Percentiles rank a stretch among this genome's conserved stretches.
Evolutionary conservation across 257 asterid genomes (phyloP).

Genomic region (Paulownia fortunei): DNA sequence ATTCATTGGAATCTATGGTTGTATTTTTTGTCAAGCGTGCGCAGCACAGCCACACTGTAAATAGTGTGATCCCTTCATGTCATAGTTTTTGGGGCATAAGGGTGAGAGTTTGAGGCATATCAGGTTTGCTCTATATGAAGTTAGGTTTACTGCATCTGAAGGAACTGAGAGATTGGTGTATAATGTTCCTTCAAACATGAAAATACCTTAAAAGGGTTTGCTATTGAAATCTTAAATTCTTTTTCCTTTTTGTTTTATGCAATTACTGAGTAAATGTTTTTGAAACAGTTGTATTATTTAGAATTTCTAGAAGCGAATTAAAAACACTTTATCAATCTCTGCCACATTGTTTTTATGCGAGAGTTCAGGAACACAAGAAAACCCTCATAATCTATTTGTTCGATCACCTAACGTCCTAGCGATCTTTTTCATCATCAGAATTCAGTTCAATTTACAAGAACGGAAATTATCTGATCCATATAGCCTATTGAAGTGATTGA

Average conservation of each 20-base stretch:
- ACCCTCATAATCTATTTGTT: too few relatives aligned
- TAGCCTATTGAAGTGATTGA: too few relatives aligned
- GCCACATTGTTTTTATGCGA: neutral
- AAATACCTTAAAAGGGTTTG: slow-evolving; percentile 2
- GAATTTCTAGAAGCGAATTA: slow-evolving; percentile 4
- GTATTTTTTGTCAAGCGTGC: slow-evolving; percentile 26
- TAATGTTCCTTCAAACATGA: neutral
- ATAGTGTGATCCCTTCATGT: slow-evolving; percentile 66
- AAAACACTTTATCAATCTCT: neutral
- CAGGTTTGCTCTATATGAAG: slow-evolving; percentile 24
- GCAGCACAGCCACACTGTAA: slow-evolving; percentile 49
- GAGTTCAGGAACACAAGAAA: too few relatives aligned
- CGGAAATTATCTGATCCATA: too few relatives aligned
- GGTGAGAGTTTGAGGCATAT: slow-evolving; percentile 48
- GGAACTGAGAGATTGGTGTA: slow-evolving; percentile 5
- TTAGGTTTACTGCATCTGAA: slow-evolving; percentile 8
- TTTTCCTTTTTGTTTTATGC: neutral
- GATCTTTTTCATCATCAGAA: too few relatives aligned
- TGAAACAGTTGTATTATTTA: neutral
- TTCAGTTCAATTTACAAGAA: too few relatives aligned
- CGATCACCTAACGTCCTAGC: too few relatives aligned
- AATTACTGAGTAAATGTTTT: slow-evolving; percentile 8
- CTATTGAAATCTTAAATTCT: neutral
- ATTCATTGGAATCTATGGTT: slow-evolving; percentile 25
- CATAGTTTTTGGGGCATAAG: slow-evolving; percentile 70